Base-by-base conservation (phyloP, 2,329 filamentous ascomycete genomes). In the Penicillium sp. region DNA sequence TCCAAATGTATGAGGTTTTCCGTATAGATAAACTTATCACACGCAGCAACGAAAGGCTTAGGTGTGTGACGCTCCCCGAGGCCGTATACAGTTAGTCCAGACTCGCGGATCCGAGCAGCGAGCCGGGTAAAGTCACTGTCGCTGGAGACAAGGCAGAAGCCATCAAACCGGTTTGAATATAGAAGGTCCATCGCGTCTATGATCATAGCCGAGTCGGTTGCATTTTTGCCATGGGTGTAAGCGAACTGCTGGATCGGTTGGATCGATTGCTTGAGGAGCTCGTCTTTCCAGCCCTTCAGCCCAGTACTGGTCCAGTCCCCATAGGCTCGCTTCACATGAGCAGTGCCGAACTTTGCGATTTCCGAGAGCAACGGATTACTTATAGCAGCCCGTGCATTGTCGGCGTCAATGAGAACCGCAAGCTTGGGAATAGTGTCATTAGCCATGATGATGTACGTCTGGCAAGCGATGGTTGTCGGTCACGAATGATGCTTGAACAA, bases 51-150 rank as follows among this genome's bases (percentile, higher is more conserved):
- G 17, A 47, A 47, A 11, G 35, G 36, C 18, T 40, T 31, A 8
- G 39, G 43, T n/a, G 39, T 47, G 16, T 61, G 60, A 11, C 51
- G 54, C 36, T 61, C 53, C 27, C 62, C 60, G 27, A 66, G 60
- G 23, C 62, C 60, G 33, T 61, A 64, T 2, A 67, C 60, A 10
- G 46, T 54, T 2, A 62, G 48, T 6, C 59, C 63, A 30, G 63
- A 62, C 36, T 65, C 59, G 7, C 62, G 60, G 7, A 64, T 61
- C 13, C 62, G 50, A 26, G 57, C 56, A 28, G 58, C 60, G 7
- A 65, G 49, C 4, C 57, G 56, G 3, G 62, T 63, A 36, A 64
- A 66, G 47, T 65, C 61, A 48, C 59, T 62, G 40, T 65, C 61
- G 41, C 62, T 64, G 3, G 59, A 62, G 27, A 62, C 59, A 16